Evolutionary conservation across 148 eudicot species (phyloP), one percentile per base, ranked within the genome.

Genomic region (Vaccinium darrowii): DNA sequence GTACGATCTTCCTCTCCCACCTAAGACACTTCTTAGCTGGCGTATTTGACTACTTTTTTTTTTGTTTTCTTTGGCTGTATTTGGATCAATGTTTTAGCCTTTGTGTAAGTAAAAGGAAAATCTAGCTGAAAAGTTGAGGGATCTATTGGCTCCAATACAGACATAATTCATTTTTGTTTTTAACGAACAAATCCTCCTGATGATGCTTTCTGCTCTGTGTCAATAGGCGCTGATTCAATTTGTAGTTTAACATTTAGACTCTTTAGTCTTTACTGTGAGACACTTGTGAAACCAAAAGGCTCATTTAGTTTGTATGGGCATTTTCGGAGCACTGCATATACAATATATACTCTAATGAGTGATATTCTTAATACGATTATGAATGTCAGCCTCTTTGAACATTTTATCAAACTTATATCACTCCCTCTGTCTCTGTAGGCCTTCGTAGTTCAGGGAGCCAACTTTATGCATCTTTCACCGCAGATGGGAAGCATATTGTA

Each of bases 401-500:
- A 52, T 84, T 57, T 50, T 75, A 0, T 58, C 33, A 47, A 47
- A 43, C 49, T 49, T 60, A 36, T 39, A 16, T 76, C 60, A 33
- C 63, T 75, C 30, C 57, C 60, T 51, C 65, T 76, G 57, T 65
- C 27, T 63, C 58, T 84, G 30, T 39, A 97, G 99, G 99, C 57
- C 84, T 36, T 50, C 90, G 94, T 13, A 90, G 72, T 77, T 77
- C 91, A 49, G 94, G 93, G 87, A 89, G 89, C 87, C 92, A 89
- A 74, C 84, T 88, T 76, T 88, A 90, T 16, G 98, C 99, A 13
- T 91, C 89, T 30, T 92, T 97, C 50, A 91, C 98, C 21, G 85
- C 91, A 56, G 93, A 95, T 84, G 99, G 98, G 82, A 97, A 90
- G 88, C 98, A 92, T 84, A 91, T 97, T 78, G 77, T 97, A 84